Evolutionary conservation across 2,329 filamentous ascomycete species (phyloP).

Genomic region (Canariomyces notabilis): DNA sequence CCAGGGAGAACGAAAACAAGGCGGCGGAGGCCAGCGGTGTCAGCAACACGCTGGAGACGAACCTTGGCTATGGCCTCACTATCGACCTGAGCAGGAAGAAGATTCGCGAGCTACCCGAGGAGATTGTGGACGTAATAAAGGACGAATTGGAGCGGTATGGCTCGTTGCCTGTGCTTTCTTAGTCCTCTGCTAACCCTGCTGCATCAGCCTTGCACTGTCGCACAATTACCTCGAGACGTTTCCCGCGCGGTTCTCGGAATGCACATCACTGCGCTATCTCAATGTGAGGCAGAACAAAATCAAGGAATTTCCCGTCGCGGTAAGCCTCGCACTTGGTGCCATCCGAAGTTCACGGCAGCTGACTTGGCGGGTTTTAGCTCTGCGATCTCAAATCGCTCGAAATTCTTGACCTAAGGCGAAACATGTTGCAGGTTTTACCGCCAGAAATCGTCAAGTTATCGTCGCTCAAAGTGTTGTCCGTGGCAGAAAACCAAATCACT

Average conservation of each 20-base stretch:
- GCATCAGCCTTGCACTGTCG: conserved; percentile 66
- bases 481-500: conserved; percentile 81
- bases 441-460: conserved; percentile 74
- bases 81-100: conserved; percentile 73
- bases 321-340: conserved; percentile 31
- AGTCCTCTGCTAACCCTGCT: conserved; percentile 15
- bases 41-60: conserved; percentile 56
- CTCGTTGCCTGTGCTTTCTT: conserved; percentile 11
- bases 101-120: conserved; percentile 65
- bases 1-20: conserved; percentile 60
- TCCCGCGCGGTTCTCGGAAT: conserved; percentile 67
- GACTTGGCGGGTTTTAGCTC: conserved; percentile 50
- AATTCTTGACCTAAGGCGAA: conserved; percentile 87
- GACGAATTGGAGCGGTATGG: conserved; percentile 66
- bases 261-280: conserved; percentile 71
- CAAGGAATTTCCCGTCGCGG: conserved; percentile 54
- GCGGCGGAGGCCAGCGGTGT: conserved; percentile 55
- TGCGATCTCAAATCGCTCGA: conserved; percentile 82
- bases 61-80: conserved; percentile 52
- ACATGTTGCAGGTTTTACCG: conserved; percentile 73
- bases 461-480: conserved; percentile 82
- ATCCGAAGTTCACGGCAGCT: neutral
- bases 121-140: conserved; percentile 70
- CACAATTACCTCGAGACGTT: conserved; percentile 71
- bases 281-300: conserved; percentile 76